Evolutionary conservation across 371 early-diverging fungal species (phyloP), one percentile per base, ranked within the genome.

Genomic region (Phascolomyces articulosus): DNA sequence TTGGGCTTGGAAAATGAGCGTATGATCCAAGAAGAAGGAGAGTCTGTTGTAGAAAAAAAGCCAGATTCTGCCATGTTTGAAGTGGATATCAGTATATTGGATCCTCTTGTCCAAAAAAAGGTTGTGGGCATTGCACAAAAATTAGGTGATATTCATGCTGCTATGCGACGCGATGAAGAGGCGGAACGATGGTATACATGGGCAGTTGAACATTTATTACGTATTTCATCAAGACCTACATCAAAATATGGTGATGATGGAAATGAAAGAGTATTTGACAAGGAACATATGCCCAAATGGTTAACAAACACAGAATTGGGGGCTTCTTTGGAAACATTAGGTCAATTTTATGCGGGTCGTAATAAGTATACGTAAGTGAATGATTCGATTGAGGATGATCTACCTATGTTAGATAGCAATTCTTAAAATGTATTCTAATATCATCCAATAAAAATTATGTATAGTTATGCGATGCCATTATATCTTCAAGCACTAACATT

Each of bases 101-200:
- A 66, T 1, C 48, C 63, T 9, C 3, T 55, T 2, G 69, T 73
- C 24, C 84, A 84, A 40, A 75, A 79, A 27, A 87, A 85, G 58
- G 66, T 73, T 0, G 70, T 85, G 3, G 87, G 86, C 2, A 75
- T 89, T 28, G 86, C 86, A 3, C 87, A 86, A 62, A 87, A 87
- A 47, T 65, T 89, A 8, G 89, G 87, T 13, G 89, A 89, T 67
- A 63, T 89, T 23, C 67, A 78, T 20, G 72, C 68, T 15, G 56
- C 55, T 1, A 67, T 82, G 63, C 74, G 78, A 20, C 73, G 77
- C 31, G 82, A 87, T 62, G 78, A 83, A 2, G 78, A 85, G 38
- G 87, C 87, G 1, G 89, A 89, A 60, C 72, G 78, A 41, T 89
- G 83, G 73, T 89, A 85, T 67, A 76, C 79, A 0, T 85, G 86